These are phyloP conservation scores for Inga leiocalycina DNA, from an alignment of 306 rosid genomes.

Conservation along the genomic window DNA sequence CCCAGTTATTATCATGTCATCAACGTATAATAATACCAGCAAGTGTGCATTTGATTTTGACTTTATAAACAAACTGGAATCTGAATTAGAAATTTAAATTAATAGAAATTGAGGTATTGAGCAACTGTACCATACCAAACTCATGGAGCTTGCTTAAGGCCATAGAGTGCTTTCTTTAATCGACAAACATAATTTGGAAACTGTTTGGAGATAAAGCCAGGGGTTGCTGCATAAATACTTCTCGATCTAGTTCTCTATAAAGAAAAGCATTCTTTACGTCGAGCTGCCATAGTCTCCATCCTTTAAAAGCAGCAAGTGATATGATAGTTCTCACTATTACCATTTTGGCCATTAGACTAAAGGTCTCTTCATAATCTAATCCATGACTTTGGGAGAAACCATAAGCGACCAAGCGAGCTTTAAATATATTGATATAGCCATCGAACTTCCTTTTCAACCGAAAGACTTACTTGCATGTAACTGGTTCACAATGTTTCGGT, in stretches of 20 bases:
- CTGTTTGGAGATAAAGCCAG: not conserved
- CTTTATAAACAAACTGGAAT: not conserved
- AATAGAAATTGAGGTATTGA: not conserved
- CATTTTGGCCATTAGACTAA: not conserved
- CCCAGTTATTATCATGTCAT: too few relatives aligned
- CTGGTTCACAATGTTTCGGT: not conserved
- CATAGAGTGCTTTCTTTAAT: not conserved
- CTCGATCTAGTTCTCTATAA: not conserved
- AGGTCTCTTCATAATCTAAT: not conserved
- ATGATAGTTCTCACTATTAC: too few relatives aligned
- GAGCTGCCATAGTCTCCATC: not conserved
- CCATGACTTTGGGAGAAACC: not conserved
- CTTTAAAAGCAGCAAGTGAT: not conserved
- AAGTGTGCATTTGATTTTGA: not conserved
- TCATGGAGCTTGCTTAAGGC: not conserved
- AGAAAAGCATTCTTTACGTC: not conserved
- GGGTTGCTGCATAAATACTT: not conserved
- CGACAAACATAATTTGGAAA: not conserved
- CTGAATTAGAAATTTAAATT: not conserved
- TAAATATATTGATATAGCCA: too few relatives aligned
- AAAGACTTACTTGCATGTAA: not conserved
- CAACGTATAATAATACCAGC: not conserved
- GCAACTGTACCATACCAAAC: not conserved
- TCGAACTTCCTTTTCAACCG: too few relatives aligned
- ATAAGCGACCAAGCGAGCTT: not conserved